A percentile compares a stretch with the other conserved stretches of the same genome.
Evolutionary conservation across 192 early-diverging fungal species (phyloP).

Genomic region (Phycomyces nitens): DNA sequence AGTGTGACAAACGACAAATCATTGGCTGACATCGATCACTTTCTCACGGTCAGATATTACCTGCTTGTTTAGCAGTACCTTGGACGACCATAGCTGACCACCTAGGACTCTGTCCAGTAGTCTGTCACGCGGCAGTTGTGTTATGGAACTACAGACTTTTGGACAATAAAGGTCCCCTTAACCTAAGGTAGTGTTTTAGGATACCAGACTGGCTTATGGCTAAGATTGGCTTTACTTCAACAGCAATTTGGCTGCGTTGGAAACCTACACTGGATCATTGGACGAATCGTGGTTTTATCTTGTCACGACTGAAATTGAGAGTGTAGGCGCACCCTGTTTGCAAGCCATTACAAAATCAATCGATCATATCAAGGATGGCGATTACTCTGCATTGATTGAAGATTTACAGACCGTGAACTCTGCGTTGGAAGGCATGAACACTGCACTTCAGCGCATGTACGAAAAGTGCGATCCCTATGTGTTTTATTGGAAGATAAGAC

Average conservation of each 20-base stretch:
- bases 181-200: constrained; percentile 51
- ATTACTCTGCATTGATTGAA: constrained; percentile 46
- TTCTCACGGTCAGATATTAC: constrained; percentile 56
- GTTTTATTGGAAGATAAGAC: constrained; percentile 91
- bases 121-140: constrained; percentile 82
- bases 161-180: constrained; percentile 72
- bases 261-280: constrained; percentile 80
- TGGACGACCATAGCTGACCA: constrained; percentile 71
- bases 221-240: not conserved
- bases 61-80: constrained; percentile 75
- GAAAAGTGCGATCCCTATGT: constrained; percentile 93
- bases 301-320: constrained; percentile 85
- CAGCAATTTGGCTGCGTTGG: constrained; percentile 77
- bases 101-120: constrained; percentile 82
- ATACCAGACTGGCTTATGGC: not conserved
- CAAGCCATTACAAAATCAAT: constrained; percentile 69
- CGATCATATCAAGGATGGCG: constrained; percentile 47
- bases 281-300: constrained; percentile 99
- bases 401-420: constrained; percentile 54
- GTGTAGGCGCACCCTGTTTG: constrained; percentile 65
- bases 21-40: not conserved
- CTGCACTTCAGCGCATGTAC: constrained; percentile 72
- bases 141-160: constrained; percentile 92
- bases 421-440: constrained; percentile 52
- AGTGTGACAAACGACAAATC: not conserved